These are phyloP conservation scores for Epicoccum sorghinum DNA, from an alignment of 2,329 filamentous ascomycete species.

Conservation along the genomic window DNA sequence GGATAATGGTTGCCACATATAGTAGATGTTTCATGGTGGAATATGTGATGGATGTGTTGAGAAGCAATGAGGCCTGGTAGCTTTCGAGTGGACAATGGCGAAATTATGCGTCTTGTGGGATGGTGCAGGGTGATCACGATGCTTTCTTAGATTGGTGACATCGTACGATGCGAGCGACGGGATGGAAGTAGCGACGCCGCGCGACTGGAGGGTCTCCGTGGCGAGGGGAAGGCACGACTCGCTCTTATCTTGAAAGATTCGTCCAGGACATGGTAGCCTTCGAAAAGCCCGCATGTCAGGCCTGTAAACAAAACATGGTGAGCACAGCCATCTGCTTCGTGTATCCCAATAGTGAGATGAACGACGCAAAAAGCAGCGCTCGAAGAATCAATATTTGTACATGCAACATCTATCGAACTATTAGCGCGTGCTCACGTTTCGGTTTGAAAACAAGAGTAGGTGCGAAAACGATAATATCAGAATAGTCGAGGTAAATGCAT, in stretches of 20 bases:
- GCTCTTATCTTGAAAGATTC: neutral
- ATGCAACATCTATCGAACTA: neutral
- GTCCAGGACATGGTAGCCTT: neutral
- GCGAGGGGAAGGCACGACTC: no score
- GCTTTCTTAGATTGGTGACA: no score
- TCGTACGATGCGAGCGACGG: neutral
- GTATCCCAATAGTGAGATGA: neutral
- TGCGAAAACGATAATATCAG: slow-evolving; percentile 31
- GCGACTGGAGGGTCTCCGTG: no score
- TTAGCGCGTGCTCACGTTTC: slow-evolving; percentile 1
- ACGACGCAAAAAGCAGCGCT: slow-evolving; percentile 15
- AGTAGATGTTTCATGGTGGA: slow-evolving; percentile 29
- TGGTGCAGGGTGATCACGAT: neutral
- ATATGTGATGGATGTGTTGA: slow-evolving; percentile 5
- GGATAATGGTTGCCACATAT: slow-evolving; percentile 20
- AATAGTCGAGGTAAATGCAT: slow-evolving; percentile 48
- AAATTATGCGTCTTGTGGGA: neutral
- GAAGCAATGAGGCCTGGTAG: slow-evolving; percentile 10
- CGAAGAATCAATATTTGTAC: neutral
- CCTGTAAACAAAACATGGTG: no score
- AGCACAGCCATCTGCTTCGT: slow-evolving; percentile 9
- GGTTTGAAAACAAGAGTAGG: neutral
- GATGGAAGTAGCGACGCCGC: no score
- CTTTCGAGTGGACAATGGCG: neutral
- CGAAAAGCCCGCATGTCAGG: neutral